A percentile compares a stretch with the other conserved stretches of the same genome.
These are phyloP conservation scores for Diplodia seriata DNA, from an alignment of 2,329 filamentous ascomycete genomes.

Conservation along the genomic window DNA sequence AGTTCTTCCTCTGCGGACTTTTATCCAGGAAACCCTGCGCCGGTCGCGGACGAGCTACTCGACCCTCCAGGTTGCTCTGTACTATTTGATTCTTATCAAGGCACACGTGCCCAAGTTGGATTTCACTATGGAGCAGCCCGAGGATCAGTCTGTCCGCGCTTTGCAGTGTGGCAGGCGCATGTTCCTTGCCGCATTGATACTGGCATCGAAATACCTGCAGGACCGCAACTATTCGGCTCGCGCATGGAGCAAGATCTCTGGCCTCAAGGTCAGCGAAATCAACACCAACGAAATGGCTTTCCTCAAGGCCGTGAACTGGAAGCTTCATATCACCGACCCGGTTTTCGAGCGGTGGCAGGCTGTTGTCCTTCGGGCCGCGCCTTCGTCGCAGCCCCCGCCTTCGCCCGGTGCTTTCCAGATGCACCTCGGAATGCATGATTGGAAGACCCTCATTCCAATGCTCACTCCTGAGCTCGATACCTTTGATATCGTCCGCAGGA, in stretches of 20 bases:
- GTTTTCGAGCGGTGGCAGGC: conserved; percentile 94
- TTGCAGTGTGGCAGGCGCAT: conserved; percentile 96
- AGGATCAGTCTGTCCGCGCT: conserved; percentile 76
- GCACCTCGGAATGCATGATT: conserved; percentile 46
- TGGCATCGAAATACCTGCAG: conserved; percentile 97
- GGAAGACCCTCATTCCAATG: conserved; percentile 60
- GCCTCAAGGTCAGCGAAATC: conserved; percentile 90
- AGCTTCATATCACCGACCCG: conserved; percentile 88
- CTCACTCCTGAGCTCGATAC: conserved; percentile 65
- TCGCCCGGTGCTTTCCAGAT: conserved; percentile 44
- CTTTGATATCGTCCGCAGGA: conserved; percentile 43
- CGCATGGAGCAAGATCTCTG: conserved; percentile 99
- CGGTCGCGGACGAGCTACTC: conserved; percentile 97
- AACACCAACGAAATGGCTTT: conserved; percentile 97
- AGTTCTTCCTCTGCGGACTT: conserved; percentile 88
- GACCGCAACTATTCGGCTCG: conserved; percentile 97
- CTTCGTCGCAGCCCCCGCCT: conserved; percentile 46
- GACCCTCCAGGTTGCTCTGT: conserved; percentile 93
- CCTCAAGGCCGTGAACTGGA: conserved; percentile 88
- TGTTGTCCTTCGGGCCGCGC: conserved; percentile 71
- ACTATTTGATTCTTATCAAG: conserved; percentile 95
- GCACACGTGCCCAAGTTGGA: conserved; percentile 82
- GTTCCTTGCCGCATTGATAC: conserved; percentile 92
- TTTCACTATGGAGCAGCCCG: conserved; percentile 84
- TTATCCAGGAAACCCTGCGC: conserved; percentile 96